Percentiles rank a stretch among this genome's conserved stretches.
phyloP scores from a whole-genome alignment of 2,329 filamentous ascomycete genomes.

The Microdochium trichocladiopsis region DNA sequence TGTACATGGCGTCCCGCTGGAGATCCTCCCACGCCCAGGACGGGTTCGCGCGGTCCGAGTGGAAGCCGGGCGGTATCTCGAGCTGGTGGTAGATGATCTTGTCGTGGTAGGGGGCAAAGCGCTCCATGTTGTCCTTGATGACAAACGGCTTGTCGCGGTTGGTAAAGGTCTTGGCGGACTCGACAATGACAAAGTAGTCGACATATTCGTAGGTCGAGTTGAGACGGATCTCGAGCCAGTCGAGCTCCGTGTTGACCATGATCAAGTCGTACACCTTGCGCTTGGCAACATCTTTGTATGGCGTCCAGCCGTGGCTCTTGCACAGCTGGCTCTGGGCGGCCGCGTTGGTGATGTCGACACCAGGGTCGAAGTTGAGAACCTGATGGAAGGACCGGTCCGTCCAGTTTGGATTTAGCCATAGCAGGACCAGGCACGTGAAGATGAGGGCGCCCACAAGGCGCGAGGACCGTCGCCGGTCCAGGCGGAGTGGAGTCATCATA shows the following conservation, averaged over 20 bases:
- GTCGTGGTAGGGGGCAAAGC: conserved; percentile 43
- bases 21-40: conserved; percentile 43
- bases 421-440: conserved; percentile 11
- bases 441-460: conserved; percentile 9
- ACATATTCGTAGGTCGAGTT: conserved; percentile 49
- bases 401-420: conserved; percentile 21
- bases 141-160: conserved; percentile 45
- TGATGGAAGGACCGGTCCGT: conserved; percentile 17
- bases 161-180: conserved; percentile 52
- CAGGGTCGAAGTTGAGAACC: conserved; percentile 13
- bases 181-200: conserved; percentile 60
- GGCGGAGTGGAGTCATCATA: conserved; percentile 9
- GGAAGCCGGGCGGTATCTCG: conserved; percentile 32
- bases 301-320: conserved; percentile 28
- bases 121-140: conserved; percentile 42
- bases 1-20: conserved; percentile 47
- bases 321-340: conserved; percentile 19
- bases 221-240: conserved; percentile 59
- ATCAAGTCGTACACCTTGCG: conserved; percentile 56
- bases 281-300: conserved; percentile 18
- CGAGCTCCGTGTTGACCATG: conserved; percentile 56
- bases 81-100: conserved; percentile 57
- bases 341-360: conserved; percentile 11
- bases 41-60: conserved; percentile 23
- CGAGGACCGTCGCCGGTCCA: conserved; percentile 11